phyloP scores from a whole-genome alignment of 1,139 yeast genomes.

The Meyerozyma athensensis region DNA sequence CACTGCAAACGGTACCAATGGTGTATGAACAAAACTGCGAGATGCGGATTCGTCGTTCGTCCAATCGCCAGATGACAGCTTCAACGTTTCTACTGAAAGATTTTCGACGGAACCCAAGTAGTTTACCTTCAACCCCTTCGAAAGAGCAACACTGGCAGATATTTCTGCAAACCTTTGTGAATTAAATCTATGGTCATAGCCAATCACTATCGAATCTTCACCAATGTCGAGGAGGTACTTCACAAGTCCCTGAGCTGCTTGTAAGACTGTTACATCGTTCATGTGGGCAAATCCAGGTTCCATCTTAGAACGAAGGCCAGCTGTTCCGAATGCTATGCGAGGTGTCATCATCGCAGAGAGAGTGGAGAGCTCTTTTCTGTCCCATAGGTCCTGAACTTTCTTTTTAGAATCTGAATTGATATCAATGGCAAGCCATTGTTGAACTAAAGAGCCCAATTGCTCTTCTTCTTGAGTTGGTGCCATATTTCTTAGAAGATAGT shows the following conservation, averaged over 20 bases:
- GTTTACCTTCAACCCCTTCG: slow-evolving; percentile 66
- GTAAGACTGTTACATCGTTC: slow-evolving; percentile 86
- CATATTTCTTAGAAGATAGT: neutral
- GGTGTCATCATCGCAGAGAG: slow-evolving; percentile 47
- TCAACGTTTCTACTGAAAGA: slow-evolving; percentile 28
- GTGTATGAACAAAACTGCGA: slow-evolving; percentile 66
- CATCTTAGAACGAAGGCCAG: slow-evolving; percentile 85
- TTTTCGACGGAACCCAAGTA: slow-evolving; percentile 42
- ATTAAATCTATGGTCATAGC: slow-evolving; percentile 87
- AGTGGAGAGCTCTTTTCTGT: slow-evolving; percentile 32
- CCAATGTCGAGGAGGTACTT: slow-evolving; percentile 38
- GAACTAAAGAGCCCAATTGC: slow-evolving; percentile 31
- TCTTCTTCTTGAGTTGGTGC: neutral
- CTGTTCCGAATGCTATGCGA: slow-evolving; percentile 86
- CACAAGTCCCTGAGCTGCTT: slow-evolving; percentile 90
- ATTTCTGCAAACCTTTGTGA: slow-evolving; percentile 77
- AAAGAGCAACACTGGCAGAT: slow-evolving; percentile 68
- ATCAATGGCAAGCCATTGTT: slow-evolving; percentile 39
- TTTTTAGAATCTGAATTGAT: slow-evolving; percentile 48
- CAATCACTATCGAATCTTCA: slow-evolving; percentile 59
- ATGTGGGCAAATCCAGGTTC: slow-evolving; percentile 85
- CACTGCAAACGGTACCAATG: slow-evolving; percentile 86
- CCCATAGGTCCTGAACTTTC: slow-evolving; percentile 51
- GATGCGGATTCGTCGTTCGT: slow-evolving; percentile 14
- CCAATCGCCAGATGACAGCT: slow-evolving; percentile 9